Conservation (phyloP, 345 rosid genomes). For the Ceriops zippeliana region DNA sequence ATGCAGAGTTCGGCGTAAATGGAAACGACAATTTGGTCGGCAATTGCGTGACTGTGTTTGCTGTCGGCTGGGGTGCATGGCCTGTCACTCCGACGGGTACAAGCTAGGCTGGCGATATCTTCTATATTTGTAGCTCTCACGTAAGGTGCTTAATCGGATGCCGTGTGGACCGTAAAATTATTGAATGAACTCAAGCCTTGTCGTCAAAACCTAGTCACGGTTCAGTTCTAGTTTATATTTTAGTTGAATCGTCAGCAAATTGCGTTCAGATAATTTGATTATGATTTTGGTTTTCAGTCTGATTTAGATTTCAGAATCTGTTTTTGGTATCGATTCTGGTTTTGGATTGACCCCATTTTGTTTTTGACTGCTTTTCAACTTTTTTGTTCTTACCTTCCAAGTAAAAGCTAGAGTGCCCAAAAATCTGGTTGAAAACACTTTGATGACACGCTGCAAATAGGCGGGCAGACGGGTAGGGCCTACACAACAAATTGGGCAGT, state of each 20-base stretch:
- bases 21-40: no score
- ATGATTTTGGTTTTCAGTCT: no score
- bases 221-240: no score
- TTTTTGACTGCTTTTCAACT: no score
- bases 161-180: constrained; percentile 12
- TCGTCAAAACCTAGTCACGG: not conserved
- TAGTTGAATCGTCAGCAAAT: no score
- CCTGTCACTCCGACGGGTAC: not conserved
- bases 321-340: no score
- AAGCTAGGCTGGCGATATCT: not conserved
- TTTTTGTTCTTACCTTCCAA: no score
- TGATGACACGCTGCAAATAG: not conserved
- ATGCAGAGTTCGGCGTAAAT: not conserved
- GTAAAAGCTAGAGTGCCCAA: no score
- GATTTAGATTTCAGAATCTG: no score
- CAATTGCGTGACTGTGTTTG: not conserved
- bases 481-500: constrained; percentile 7
- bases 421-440: no score
- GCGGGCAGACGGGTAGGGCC: constrained; percentile 13
- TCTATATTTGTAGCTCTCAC: not conserved
- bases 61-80: not conserved
- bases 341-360: no score
- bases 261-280: no score
- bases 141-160: not conserved
- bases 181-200: not conserved